phyloP scores from a whole-genome alignment of 768 basidiomycete species.

The Lentinus brumalis region DNA sequence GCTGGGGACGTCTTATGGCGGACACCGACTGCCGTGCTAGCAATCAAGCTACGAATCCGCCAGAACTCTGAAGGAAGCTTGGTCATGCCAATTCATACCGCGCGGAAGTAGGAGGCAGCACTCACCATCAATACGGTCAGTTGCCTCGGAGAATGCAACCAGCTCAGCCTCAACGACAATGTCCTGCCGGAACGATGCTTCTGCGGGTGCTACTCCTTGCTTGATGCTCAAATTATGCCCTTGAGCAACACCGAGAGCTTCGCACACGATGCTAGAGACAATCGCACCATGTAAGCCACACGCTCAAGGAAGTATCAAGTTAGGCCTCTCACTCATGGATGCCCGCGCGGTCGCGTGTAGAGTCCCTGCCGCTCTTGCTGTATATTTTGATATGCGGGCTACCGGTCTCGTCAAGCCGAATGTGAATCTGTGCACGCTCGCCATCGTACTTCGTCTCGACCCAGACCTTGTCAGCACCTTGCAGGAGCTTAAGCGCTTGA shows the following conservation, averaged over 20 bases:
- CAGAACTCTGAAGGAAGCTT: conserved; percentile 62
- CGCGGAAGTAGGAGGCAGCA: conserved; percentile 4
- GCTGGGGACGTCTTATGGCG: conserved; percentile 32
- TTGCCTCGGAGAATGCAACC: conserved; percentile 72
- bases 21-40: conserved; percentile 56
- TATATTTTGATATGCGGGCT: conserved; percentile 68
- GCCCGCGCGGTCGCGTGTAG: conserved; percentile 73
- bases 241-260: conserved; percentile 52
- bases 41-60: conserved; percentile 64
- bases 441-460: conserved; percentile 96
- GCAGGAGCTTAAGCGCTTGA: conserved; percentile 54
- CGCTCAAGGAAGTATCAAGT: background rate
- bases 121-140: conserved; percentile 67
- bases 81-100: background rate
- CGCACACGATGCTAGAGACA: conserved; percentile 53
- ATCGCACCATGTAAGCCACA: background rate
- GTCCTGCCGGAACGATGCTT: conserved; percentile 21
- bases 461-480: conserved; percentile 54
- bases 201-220: background rate
- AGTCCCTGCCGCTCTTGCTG: conserved; percentile 86
- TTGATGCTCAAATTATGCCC: background rate
- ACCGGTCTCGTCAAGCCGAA: conserved; percentile 46
- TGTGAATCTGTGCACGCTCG: conserved; percentile 92
- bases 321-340: conserved; percentile 48
- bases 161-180: conserved; percentile 83